A percentile compares a stretch with the other conserved stretches of the same genome.
phyloP scores from a whole-genome alignment of 495 filamentous ascomycete genomes.

The Peziza echinospora region DNA sequence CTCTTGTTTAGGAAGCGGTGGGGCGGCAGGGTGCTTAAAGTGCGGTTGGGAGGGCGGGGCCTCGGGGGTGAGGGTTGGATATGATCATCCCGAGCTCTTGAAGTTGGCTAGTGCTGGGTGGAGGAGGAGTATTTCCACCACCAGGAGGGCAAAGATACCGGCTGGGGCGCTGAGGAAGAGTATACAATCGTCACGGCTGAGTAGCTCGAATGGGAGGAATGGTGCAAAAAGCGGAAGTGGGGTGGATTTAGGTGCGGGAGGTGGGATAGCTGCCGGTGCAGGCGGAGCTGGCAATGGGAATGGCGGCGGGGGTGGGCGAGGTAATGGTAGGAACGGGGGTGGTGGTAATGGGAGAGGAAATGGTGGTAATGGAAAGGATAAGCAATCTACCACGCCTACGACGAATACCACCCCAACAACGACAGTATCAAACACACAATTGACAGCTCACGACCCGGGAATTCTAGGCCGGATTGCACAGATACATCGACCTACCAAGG shows the following conservation, averaged over 20 bases:
- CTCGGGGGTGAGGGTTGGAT: no score
- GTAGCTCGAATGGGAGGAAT: no score
- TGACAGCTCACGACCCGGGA: slow-evolving; percentile 1
- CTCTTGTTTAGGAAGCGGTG: no score
- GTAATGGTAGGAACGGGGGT: slow-evolving; percentile 1
- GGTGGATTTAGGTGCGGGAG: background rate
- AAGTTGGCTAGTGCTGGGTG: slow-evolving; percentile 8
- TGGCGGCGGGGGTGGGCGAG: slow-evolving; percentile 6
- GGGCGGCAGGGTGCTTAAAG: slow-evolving; percentile 11
- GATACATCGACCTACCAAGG: slow-evolving; percentile 66
- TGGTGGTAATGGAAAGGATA: background rate
- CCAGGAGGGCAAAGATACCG: slow-evolving; percentile 6
- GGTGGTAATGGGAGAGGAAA: slow-evolving; percentile 5
- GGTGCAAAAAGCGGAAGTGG: slow-evolving; percentile 6
- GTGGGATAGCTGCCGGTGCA: background rate
- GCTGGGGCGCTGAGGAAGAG: no score
- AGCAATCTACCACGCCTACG: background rate
- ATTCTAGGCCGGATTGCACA: slow-evolving; percentile 12
- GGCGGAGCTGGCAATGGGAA: background rate
- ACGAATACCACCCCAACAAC: background rate
- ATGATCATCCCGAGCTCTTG: no score
- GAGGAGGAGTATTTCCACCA: slow-evolving; percentile 9
- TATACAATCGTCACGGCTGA: no score
- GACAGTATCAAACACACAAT: background rate
- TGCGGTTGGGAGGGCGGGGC: slow-evolving; percentile 6